A percentile compares a stretch with the other conserved stretches of the same genome.
These are phyloP conservation scores for Triangularia setosa DNA, from an alignment of 2,329 filamentous ascomycete species.

Conservation along the genomic window DNA sequence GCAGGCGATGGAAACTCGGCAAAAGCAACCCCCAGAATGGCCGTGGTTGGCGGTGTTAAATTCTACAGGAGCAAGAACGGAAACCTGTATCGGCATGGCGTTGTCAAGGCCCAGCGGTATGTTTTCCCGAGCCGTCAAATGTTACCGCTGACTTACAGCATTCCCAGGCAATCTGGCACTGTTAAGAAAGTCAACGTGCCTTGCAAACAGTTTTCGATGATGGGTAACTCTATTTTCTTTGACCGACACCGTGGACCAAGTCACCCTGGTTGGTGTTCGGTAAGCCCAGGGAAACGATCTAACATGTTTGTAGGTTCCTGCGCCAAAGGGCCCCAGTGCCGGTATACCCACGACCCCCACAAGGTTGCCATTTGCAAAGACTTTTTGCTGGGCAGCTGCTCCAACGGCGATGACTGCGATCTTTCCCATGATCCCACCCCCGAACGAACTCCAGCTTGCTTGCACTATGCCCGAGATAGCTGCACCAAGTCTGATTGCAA, in stretches of 20 bases:
- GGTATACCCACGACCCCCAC: slow-evolving; percentile 75
- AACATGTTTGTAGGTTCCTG: slow-evolving; percentile 66
- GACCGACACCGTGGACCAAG: slow-evolving; percentile 28
- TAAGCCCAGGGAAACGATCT: slow-evolving; percentile 35
- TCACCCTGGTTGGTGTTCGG: slow-evolving; percentile 29
- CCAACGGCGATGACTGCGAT: slow-evolving; percentile 75
- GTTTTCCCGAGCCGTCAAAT: slow-evolving; percentile 32
- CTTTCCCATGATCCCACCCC: slow-evolving; percentile 82
- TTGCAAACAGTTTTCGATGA: slow-evolving; percentile 69
- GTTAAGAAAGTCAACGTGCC: slow-evolving; percentile 67
- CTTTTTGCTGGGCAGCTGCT: slow-evolving; percentile 74
- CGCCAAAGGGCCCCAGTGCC: slow-evolving; percentile 73
- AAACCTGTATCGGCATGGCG: slow-evolving; percentile 74
- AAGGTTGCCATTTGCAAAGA: slow-evolving; percentile 91
- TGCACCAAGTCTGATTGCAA: slow-evolving; percentile 83
- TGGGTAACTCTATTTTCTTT: slow-evolving; percentile 55
- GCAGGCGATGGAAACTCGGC: slow-evolving; percentile 57
- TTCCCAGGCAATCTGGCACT: slow-evolving; percentile 44
- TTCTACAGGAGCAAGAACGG: slow-evolving; percentile 85
- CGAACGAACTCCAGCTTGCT: slow-evolving; percentile 80
- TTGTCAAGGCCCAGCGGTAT: slow-evolving; percentile 74
- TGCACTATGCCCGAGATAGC: slow-evolving; percentile 85
- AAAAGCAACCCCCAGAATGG: slow-evolving; percentile 69
- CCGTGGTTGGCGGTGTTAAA: slow-evolving; percentile 69
- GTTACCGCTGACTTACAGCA: slow-evolving; percentile 38